A percentile compares a stretch with the other conserved stretches of the same genome.
phyloP scores from a whole-genome alignment of 2,329 filamentous ascomycete genomes.

The Microsporum canis region DNA sequence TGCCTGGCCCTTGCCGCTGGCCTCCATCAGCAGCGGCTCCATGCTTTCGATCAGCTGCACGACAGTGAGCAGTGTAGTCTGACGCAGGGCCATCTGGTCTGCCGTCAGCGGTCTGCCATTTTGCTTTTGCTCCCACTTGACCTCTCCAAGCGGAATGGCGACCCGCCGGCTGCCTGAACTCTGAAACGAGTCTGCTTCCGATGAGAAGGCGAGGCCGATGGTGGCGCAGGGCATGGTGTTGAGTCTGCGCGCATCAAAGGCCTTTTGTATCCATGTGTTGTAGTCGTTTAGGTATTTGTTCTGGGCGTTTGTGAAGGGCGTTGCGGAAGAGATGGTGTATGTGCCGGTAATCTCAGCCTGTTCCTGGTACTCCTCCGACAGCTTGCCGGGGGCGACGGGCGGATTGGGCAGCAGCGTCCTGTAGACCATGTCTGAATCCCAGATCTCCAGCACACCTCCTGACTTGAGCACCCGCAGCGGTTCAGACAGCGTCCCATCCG shows the following conservation, averaged over 20 bases:
- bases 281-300: conserved; percentile 76
- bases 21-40: conserved; percentile 70
- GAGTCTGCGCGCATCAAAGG: conserved; percentile 59
- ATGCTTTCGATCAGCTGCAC: conserved; percentile 75
- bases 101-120: conserved; percentile 47
- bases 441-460: conserved; percentile 72
- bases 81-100: conserved; percentile 61
- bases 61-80: conserved; percentile 69
- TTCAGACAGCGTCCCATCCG: conserved; percentile 51
- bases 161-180: conserved; percentile 64
- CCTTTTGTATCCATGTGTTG: conserved; percentile 69
- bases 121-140: conserved; percentile 71
- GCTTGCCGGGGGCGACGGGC: conserved; percentile 45
- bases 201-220: conserved; percentile 64
- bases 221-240: conserved; percentile 66
- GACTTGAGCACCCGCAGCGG: conserved; percentile 64
- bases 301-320: conserved; percentile 65
- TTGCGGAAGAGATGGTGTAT: conserved; percentile 72
- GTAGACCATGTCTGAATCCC: conserved; percentile 78
- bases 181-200: conserved; percentile 61
- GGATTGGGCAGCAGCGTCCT: conserved; percentile 73
- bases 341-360: conserved; percentile 60
- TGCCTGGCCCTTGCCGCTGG: conserved; percentile 74
- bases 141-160: conserved; percentile 74
- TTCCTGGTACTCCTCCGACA: conserved; percentile 50